Evolutionary conservation across 2,329 filamentous ascomycete species (phyloP).

Genomic region (Phaeosphaeria sp.): DNA sequence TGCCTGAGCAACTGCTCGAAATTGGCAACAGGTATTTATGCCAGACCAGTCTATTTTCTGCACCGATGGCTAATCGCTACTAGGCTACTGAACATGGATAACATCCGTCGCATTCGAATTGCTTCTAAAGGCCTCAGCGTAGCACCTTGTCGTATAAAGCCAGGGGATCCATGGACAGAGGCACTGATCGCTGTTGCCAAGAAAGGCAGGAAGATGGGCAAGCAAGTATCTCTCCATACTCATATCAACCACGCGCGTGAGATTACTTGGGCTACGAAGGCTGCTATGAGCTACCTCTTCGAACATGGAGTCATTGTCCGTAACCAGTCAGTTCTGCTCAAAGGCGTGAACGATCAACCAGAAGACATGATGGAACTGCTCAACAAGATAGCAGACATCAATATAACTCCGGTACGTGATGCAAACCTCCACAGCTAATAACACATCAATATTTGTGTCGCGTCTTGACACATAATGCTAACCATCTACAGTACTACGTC

Average conservation of each 20-base stretch:
- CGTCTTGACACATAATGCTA: background rate
- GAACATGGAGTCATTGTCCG: slow-evolving; percentile 61
- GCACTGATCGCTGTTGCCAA: slow-evolving; percentile 60
- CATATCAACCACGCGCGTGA: slow-evolving; percentile 70
- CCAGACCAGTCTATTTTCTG: too few relatives aligned
- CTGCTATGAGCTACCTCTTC: slow-evolving; percentile 59
- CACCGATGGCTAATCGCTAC: background rate
- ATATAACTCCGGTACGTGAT: slow-evolving; percentile 61
- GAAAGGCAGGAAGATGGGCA: slow-evolving; percentile 60
- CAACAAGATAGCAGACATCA: slow-evolving; percentile 61
- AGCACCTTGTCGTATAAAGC: slow-evolving; percentile 61
- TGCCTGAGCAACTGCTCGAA: slow-evolving; percentile 57
- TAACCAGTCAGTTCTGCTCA: slow-evolving; percentile 67
- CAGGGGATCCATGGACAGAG: slow-evolving; percentile 60
- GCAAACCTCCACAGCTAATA: background rate
- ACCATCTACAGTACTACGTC: slow-evolving; percentile 63
- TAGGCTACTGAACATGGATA: slow-evolving; percentile 62
- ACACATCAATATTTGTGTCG: background rate
- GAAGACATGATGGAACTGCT: slow-evolving; percentile 63
- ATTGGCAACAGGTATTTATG: slow-evolving; percentile 56
- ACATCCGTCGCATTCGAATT: slow-evolving; percentile 66
- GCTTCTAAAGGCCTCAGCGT: slow-evolving; percentile 69
- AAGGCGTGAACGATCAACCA: slow-evolving; percentile 64
- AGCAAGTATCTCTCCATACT: slow-evolving; percentile 68
- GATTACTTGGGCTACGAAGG: slow-evolving; percentile 65